Evolutionary conservation across 345 rosid species (phyloP).

Genomic region (Euphorbia tirucalli): DNA sequence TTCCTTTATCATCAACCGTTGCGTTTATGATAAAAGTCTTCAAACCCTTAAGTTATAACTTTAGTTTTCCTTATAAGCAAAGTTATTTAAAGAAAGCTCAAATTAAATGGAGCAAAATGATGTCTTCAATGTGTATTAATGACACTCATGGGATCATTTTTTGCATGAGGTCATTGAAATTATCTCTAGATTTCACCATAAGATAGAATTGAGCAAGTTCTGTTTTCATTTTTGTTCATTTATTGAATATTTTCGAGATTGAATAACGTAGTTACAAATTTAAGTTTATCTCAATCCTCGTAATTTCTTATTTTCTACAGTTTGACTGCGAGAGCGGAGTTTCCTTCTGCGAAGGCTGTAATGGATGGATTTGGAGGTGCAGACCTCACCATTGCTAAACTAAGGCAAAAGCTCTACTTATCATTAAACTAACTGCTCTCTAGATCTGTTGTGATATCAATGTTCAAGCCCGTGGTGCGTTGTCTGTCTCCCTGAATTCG

Average conservation of each 20-base stretch:
- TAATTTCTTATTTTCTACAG: conserved; percentile 26
- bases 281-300: background rate
- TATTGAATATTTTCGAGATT: background rate
- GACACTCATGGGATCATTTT: too few species aligned
- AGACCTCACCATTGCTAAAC: conserved; percentile 63
- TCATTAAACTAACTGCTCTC: conserved; percentile 21
- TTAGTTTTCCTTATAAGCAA: too few species aligned
- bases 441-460: background rate
- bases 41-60: background rate
- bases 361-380: conserved; percentile 97
- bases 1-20: background rate
- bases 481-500: background rate
- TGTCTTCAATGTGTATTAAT: too few species aligned
- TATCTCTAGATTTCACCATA: too few species aligned
- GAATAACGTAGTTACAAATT: background rate
- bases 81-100: too few species aligned
- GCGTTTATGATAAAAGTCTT: background rate
- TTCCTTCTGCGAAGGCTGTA: conserved; percentile 72
- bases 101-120: too few species aligned
- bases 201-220: too few species aligned
- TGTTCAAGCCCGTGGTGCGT: background rate
- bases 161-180: too few species aligned
- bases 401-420: conserved; percentile 40
- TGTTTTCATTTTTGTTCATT: too few species aligned
- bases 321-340: conserved; percentile 78